phyloP scores from a whole-genome alignment of 2,329 filamentous ascomycete species.

The Zasmidium angulare region DNA sequence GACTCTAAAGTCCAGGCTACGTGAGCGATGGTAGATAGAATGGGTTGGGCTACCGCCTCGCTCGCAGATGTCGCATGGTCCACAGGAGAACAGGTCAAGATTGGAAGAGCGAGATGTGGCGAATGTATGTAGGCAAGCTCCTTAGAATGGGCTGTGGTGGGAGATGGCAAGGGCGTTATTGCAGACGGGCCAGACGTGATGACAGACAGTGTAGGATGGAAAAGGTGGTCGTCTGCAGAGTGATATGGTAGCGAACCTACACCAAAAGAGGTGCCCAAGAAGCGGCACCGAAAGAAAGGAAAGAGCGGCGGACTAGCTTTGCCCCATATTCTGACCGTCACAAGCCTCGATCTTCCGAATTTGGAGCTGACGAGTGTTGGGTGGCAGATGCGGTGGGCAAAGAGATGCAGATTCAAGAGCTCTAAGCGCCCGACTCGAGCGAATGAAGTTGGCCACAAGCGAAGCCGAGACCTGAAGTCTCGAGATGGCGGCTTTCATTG shows the following conservation, averaged over 20 bases:
- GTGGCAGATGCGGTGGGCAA: slow-evolving; percentile 21
- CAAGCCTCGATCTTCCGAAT: slow-evolving; percentile 1
- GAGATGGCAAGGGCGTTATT: slow-evolving; percentile 3
- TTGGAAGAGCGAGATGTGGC: slow-evolving; percentile 1
- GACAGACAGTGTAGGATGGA: slow-evolving; percentile 1
- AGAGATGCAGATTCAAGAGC: slow-evolving; percentile 20
- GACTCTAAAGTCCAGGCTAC: not conserved
- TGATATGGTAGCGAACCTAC: slow-evolving; percentile 17
- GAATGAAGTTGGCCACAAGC: slow-evolving; percentile 16
- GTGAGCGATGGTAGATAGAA: not conserved
- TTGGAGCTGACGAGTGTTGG: slow-evolving; percentile 12
- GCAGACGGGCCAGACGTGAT: not conserved
- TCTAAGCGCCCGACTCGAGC: slow-evolving; percentile 21
- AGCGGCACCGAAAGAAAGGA: slow-evolving; percentile 11
- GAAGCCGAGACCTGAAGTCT: not conserved
- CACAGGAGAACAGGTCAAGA: slow-evolving; percentile 3
- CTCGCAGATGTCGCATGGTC: slow-evolving; percentile 17
- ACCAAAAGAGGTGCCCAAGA: slow-evolving; percentile 10
- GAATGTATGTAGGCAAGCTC: slow-evolving; percentile 2
- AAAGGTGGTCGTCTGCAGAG: slow-evolving; percentile 12
- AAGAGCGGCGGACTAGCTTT: not conserved
- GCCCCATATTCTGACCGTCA: slow-evolving; percentile 16
- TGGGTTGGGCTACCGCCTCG: slow-evolving; percentile 3
- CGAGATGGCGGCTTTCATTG: not conserved
- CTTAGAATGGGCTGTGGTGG: slow-evolving; percentile 3